Evolutionary conservation across 2,329 filamentous ascomycete genomes (phyloP).

Genomic region (Penicillium sp.): DNA sequence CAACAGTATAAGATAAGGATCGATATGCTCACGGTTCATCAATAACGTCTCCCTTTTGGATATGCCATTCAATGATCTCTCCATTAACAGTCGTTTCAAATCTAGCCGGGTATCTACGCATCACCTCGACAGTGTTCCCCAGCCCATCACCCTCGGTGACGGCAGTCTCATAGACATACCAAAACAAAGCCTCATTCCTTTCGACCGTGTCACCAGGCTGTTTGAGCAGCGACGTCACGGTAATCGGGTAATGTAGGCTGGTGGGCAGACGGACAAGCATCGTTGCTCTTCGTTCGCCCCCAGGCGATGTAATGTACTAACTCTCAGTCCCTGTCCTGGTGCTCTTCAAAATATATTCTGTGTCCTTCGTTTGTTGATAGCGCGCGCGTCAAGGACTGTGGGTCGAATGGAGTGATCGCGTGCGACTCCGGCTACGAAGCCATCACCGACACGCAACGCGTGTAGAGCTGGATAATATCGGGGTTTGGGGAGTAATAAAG

Average conservation of each 20-base stretch:
- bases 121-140: slow-evolving; percentile 67
- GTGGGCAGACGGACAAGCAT: slow-evolving; percentile 50
- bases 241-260: slow-evolving; percentile 86
- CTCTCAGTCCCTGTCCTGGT: not conserved
- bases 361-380: not conserved
- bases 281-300: slow-evolving; percentile 16
- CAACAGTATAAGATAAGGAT: not conserved
- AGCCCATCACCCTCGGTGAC: slow-evolving; percentile 67
- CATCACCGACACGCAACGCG: slow-evolving; percentile 24
- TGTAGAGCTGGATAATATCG: not conserved
- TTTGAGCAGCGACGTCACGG: slow-evolving; percentile 80
- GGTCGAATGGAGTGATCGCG: slow-evolving; percentile 18
- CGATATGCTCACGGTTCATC: slow-evolving; percentile 38
- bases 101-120: slow-evolving; percentile 69
- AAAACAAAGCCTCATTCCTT: slow-evolving; percentile 74
- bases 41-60: slow-evolving; percentile 50
- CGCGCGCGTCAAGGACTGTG: slow-evolving; percentile 8
- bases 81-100: slow-evolving; percentile 86
- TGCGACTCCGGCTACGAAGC: slow-evolving; percentile 18
- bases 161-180: slow-evolving; percentile 80
- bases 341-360: not conserved
- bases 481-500: too few species aligned
- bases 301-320: slow-evolving; percentile 8
- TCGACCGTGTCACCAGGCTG: slow-evolving; percentile 69
- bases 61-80: slow-evolving; percentile 70